Base-by-base conservation (phyloP, 495 filamentous ascomycete genomes). In the Penicillium bovifimosum region DNA sequence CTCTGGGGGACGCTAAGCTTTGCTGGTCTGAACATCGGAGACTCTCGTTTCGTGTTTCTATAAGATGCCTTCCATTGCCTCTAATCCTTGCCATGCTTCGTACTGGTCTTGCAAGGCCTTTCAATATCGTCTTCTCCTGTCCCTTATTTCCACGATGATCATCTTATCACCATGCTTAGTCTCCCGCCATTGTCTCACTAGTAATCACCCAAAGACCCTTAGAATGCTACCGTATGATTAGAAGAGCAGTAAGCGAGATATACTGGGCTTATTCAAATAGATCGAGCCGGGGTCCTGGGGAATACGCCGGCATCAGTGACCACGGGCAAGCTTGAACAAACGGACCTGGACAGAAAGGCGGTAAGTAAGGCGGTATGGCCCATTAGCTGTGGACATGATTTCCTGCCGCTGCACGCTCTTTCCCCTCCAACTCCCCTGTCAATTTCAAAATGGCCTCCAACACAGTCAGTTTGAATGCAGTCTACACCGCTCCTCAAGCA, bases 401-500 rank as follows among this genome's bases (percentile, higher is more conserved):
- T 16, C 33, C 29, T 45, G 17, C n/a, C 18, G 27, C 26, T 27
- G 0, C 11, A 27, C 20, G 27, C 5, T 29, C 28, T 47, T 26
- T 11, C 34, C 26, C 33, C 33, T 41, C 6, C 20, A 50, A 31
- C 33, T 38, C 33, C 8, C 24, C 9, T n/a, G 14, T 36, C 9
- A 27, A 40, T 33, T 17, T 24, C 41, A 34, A 32, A 54, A 38
- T 52, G 27, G 9, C 36, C 20, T 42, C 40, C 41, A 29, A 36
- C 44, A 29, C 35, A 13, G 13, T 53, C 8, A 62, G 58, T 18
- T 71, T 87, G 39, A 64, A 57, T 36, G 83, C 85, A 29, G 70
- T 74, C 42, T 90, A 88, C 71, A 69, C 67, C 50, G 82, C 85
- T 47, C 76, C 84, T 18, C 50, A 64, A 24, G 34, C 60, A 16